Percentiles rank a stretch among this genome's conserved stretches.
phyloP scores from a whole-genome alignment of 768 basidiomycete genomes.

The Macrocybe gigantea region DNA sequence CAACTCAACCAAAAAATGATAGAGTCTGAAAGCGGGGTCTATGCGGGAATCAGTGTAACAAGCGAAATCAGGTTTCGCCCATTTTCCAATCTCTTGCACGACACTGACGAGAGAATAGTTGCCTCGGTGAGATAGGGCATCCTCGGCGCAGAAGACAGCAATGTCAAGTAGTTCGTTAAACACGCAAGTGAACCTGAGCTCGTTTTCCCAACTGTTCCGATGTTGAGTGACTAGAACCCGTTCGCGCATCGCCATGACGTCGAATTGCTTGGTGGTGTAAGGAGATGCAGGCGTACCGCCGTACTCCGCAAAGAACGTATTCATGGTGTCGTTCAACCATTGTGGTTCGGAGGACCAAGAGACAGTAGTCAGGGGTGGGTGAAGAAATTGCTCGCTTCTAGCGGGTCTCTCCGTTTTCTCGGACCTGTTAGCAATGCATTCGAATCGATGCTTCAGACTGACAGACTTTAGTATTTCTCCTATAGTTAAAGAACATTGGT shows the following conservation, averaged over 20 bases:
- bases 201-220: no score
- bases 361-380: background rate
- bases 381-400: background rate
- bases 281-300: background rate
- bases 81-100: background rate
- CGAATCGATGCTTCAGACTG: background rate
- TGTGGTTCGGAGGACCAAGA: background rate
- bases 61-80: constrained; percentile 1
- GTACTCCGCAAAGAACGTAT: background rate
- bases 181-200: no score
- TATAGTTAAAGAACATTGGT: background rate
- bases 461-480: background rate
- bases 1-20: background rate
- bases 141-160: no score
- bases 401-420: background rate
- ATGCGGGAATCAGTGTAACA: background rate
- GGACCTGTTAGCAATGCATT: background rate
- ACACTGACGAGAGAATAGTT: no score
- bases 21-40: background rate
- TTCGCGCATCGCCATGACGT: no score
- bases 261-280: no score
- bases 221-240: no score
- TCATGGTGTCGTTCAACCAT: background rate
- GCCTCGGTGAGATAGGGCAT: no score
- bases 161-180: no score